These are phyloP conservation scores for Glycine tomentella DNA, from an alignment of 306 rosid genomes.

Conservation along the genomic window DNA sequence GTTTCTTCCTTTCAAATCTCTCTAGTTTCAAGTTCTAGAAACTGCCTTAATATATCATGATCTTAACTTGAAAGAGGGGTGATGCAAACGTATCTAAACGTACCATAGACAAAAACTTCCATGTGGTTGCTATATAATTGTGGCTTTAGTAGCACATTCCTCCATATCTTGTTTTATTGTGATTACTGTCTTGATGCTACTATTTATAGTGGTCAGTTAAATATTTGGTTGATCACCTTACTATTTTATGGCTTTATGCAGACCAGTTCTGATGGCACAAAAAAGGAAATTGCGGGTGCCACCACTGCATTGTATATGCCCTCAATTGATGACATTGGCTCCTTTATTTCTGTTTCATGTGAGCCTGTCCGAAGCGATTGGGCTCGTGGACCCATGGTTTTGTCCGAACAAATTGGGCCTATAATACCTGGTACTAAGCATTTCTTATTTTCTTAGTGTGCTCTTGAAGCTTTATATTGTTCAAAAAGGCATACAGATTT, in stretches of 20 bases:
- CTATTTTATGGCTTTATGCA: slow-evolving; percentile 54
- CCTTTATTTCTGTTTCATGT: slow-evolving; percentile 82
- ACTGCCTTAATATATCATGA: too few relatives aligned
- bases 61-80: too few relatives aligned
- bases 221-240: slow-evolving; percentile 37
- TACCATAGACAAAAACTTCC: background rate
- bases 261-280: slow-evolving; percentile 78
- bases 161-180: background rate
- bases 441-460: slow-evolving; percentile 31
- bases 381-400: slow-evolving; percentile 94
- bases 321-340: slow-evolving; percentile 85
- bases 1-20: too few relatives aligned
- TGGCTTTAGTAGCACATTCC: slow-evolving; percentile 9
- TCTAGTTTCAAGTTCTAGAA: too few relatives aligned
- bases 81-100: too few relatives aligned
- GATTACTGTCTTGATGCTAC: slow-evolving; percentile 21
- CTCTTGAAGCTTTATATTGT: slow-evolving; percentile 28
- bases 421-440: slow-evolving; percentile 70
- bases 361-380: slow-evolving; percentile 93
- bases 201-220: background rate
- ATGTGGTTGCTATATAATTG: background rate
- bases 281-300: slow-evolving; percentile 78
- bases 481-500: slow-evolving; percentile 1
- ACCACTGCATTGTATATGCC: slow-evolving; percentile 63
- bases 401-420: slow-evolving; percentile 91